Evolutionary conservation across 768 basidiomycete species (phyloP), one percentile per base, ranked within the genome.

Genomic region (Mycena alexandri): DNA sequence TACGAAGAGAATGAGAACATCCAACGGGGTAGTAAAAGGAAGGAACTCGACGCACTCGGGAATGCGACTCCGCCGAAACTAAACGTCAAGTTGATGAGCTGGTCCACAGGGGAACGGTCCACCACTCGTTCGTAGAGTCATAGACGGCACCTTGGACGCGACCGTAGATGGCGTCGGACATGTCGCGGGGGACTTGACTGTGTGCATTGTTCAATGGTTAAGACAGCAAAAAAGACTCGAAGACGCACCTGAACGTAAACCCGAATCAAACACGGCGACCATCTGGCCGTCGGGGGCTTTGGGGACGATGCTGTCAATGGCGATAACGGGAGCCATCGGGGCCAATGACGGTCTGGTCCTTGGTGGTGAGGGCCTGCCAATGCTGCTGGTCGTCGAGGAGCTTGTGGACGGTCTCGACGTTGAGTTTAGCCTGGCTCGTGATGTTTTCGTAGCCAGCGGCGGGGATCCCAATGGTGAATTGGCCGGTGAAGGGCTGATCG

Each of bases 211-310:
- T n/a, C n/a, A n/a, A n/a, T n/a, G n/a, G n/a, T n/a, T n/a, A n/a
- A n/a, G n/a, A n/a, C n/a, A n/a, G n/a, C n/a, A n/a, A n/a, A n/a
- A n/a, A n/a, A n/a, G n/a, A n/a, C n/a, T n/a, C n/a, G n/a, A n/a
- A n/a, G n/a, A n/a, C n/a, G n/a, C 43, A 91, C 82, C 73, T 92
- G 91, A 92, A 79, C 0, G 89, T 84, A 75, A 90, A 92, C 0
- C 92, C 92, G 5, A 88, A 73, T 93, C 92, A 34, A 93, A 79
- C 4, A 93, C 81, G 5, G 85, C 86, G 2, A 89, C 90, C 10
- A 87, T 78, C 69, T 87, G 87, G 12, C 76, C 77, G 51, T 85
- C 76, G 29, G 78, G 75, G 1, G 81, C 79, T 34, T 82, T 77
- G 12, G 78, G 72, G 17, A 91, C 90, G 29, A 75, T 77, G 0